Base-by-base conservation (phyloP, 306 rosid species). In the Cicer cuneatum region DNA sequence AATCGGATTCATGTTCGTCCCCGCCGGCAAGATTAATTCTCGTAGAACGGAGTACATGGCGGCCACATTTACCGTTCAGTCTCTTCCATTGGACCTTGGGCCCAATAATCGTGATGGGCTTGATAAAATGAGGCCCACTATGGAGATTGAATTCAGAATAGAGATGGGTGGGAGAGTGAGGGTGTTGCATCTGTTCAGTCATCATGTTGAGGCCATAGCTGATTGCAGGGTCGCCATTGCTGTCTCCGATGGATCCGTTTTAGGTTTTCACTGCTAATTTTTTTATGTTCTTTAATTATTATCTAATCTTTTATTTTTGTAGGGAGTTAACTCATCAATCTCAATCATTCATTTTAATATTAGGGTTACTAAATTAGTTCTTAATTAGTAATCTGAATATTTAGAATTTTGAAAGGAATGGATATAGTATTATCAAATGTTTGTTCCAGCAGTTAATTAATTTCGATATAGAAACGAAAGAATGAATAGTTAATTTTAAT, bases 1-100 rank as follows among this genome's bases (percentile, higher is more conserved):
- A 63, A 84, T 94, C 75, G 98, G 98, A 0, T 94, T 94, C 88
- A 79, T 94, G 96, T 94, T 94, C 80, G 90, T 94, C 2, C 98
- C 98, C 35, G 97, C 98, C 74, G 96, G 91, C 2, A 76, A 78
- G 73, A 86, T 94, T 83, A 89, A 81, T 41, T 79, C 97, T 14
- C 88, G 88, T 0, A 81, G 74, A 48, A 94, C 97, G 16, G 83
- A 90, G 75, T 82, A 72, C 85, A 85, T 94, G 90, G 92, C 91
- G 0, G 98, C 96, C 16, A 91, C 94, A 0, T 90, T 94, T 57
- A 72, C 91, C 21, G 97, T 91, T 0, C 82, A 85, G 62, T 83
- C 97, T 4, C 84, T 91, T 48, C 89, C 93, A 0, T 15, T 47
- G 70, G 67, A 16, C 35, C 60, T 69, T 67, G 86, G 78, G 1